phyloP scores from a whole-genome alignment of 2,329 filamentous ascomycete genomes.

The Juglanconis oblonga region DNA sequence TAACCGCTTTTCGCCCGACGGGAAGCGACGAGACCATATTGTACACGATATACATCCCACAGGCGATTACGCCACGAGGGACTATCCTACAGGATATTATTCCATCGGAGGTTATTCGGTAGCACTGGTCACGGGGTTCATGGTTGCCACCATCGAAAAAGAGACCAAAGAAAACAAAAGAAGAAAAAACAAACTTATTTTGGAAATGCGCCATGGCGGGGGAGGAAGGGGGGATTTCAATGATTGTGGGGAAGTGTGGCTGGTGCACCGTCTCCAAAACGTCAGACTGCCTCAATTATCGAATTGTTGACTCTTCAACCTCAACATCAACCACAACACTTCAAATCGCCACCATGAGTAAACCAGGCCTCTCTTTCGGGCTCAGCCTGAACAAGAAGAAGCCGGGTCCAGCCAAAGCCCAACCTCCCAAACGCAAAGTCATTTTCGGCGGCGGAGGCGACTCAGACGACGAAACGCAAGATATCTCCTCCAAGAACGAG shows the following conservation, averaged over 20 bases:
- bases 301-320: background rate
- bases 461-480: slow-evolving; percentile 51
- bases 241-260: slow-evolving; percentile 12
- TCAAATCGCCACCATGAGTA: slow-evolving; percentile 37
- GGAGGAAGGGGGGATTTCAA: background rate
- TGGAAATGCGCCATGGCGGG: background rate
- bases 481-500: slow-evolving; percentile 29
- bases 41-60: too few relatives aligned
- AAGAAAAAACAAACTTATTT: too few relatives aligned
- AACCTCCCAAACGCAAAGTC: slow-evolving; percentile 48
- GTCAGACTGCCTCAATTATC: background rate
- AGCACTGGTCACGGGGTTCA: too few relatives aligned
- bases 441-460: slow-evolving; percentile 58
- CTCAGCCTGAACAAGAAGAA: slow-evolving; percentile 64
- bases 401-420: slow-evolving; percentile 45
- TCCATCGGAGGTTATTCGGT: too few relatives aligned
- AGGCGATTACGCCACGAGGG: too few relatives aligned
- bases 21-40: too few relatives aligned
- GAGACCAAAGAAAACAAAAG: too few relatives aligned
- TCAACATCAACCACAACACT: background rate
- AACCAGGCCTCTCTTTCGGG: slow-evolving; percentile 50
- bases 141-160: too few relatives aligned
- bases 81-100: too few relatives aligned
- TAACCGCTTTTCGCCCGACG: too few relatives aligned
- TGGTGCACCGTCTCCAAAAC: slow-evolving; percentile 8